Base-by-base conservation (phyloP, 305 asterid species). In the Fraxinus platypoda region DNA sequence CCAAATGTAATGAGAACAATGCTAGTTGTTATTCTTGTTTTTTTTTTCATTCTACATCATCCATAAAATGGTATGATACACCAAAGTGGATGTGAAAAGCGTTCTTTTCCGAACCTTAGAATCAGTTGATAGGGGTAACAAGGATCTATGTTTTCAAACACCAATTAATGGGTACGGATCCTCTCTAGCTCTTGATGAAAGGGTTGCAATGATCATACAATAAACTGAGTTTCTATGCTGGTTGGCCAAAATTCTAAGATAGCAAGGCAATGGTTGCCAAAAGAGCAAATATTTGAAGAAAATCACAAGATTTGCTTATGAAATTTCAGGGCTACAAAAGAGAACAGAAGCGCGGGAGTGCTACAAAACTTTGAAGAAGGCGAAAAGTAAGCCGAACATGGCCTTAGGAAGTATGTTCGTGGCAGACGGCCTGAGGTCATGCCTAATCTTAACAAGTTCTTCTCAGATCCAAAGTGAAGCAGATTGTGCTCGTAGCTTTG, bases 341-440 rank as follows among this genome's bases (percentile, higher is more conserved):
- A 85, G 81, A 84, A 84, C 17, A 87, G 91, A 73, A 64, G 46
- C 31, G 93, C 93, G 11, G 88, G 91, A 35, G 83, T 88, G 46
- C 88, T 88, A 3, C 83, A 88, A 4, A 90, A 87, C 81, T 81
- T 81, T n/a, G 81, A 78, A 8, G 93, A 90, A 46, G 93, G 93
- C 2, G 85, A 88, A 76, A 72, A 54, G 9, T 88, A 88, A 23
- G 34, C 81, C 6, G 82, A 88, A 68, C 90, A 88, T 78, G 21
- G 35, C 31, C 23, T 90, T n/a, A 62, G 93, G 33, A 87, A 85
- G 81, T 88, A 78, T 26, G 82, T 90, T 1, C 90, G 93, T 12
- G 89, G 87, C 71, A 86, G 26, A 74, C 75, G 81, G 12, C 88
- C 88, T 7, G 86, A 90, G 82, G 46, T 90, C 75, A 88, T 88